Percentiles rank a stretch among this genome's conserved stretches.
Conservation (phyloP, 2,329 filamentous ascomycete genomes). For the Blastomyces parvus region DNA sequence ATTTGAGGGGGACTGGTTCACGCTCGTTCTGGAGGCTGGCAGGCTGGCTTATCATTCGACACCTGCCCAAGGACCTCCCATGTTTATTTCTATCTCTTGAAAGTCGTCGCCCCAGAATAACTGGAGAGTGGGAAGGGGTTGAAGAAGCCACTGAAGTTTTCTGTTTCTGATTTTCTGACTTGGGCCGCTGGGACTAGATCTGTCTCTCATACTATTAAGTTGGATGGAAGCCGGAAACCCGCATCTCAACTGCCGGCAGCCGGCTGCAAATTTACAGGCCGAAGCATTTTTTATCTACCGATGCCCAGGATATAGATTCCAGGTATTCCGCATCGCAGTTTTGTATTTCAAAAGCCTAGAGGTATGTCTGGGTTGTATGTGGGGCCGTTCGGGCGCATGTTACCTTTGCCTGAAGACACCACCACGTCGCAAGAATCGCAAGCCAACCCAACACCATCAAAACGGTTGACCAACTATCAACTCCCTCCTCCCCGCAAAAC, state of each 20-base stretch:
- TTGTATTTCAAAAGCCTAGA: neutral
- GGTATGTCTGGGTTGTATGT: conserved; percentile 18
- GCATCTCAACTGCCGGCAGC: neutral
- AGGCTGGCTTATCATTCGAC: neutral
- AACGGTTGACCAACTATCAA: conserved; percentile 29
- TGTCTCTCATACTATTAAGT: neutral
- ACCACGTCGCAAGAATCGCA: conserved; percentile 21
- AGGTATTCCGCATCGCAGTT: neutral
- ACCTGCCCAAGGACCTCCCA: neutral
- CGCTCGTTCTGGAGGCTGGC: neutral
- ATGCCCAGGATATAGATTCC: neutral
- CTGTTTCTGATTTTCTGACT: neutral
- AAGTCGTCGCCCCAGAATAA: neutral
- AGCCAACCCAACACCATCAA: conserved; percentile 23
- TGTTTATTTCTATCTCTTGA: neutral
- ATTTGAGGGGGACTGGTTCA: neutral
- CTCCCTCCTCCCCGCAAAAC: conserved; percentile 33
- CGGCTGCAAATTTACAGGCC: neutral
- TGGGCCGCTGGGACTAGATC: neutral
- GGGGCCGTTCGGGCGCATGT: conserved; percentile 34
- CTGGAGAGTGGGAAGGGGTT: neutral
- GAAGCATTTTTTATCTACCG: neutral
- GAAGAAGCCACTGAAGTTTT: neutral
- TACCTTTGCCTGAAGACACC: conserved; percentile 23
- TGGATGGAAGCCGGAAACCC: neutral